Evolutionary conservation across 2,329 filamentous ascomycete species (phyloP), one percentile per base, ranked within the genome.

Genomic region (Phialophora verrucosa): DNA sequence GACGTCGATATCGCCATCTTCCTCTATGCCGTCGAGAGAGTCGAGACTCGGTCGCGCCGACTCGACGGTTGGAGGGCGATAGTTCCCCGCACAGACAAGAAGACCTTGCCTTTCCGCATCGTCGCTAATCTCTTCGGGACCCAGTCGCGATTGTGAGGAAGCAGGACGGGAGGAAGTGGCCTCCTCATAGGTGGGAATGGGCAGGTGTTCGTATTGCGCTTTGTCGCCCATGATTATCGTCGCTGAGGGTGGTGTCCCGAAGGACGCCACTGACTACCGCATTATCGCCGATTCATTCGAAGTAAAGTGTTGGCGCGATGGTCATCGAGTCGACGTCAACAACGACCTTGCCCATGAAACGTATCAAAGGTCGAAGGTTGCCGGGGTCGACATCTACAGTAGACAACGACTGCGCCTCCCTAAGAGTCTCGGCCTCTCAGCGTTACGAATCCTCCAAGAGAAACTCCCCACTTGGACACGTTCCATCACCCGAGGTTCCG

Each of bases 131-230:
- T 90, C 86, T 74, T 87, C 83, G 67, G 83, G 80, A 50, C 83
- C 84, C 47, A 82, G 80, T 57, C 77, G 73, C 32, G 78, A 79
- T 68, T 79, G 79, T 12, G 83, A 83, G 49, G 85, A 86, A 38
- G 78, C 75, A 23, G 84, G 82, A 60, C 84, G 81, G 42, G 85
- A 87, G 20, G 87, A 87, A 66, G 86, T 85, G 69, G 92, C 91
- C 81, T 96, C 91, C 78, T 94, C 91, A 78, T 95, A 95, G 53
- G 88, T 88, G 32, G 91, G 92, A 76, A 95, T 94, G 35, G 91
- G 90, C 54, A 90, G 83, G 69, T 84, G 80, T 74, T 87, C 84
- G 77, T 88, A 88, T 64, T 82, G 79, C 72, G 78, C 78, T 74
- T 87, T 87, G 76, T 86, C 81, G 76, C 85, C 84, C 68, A 70